These are phyloP conservation scores for Ampelomyces quisqualis DNA, from an alignment of 2,329 filamentous ascomycete genomes.

Conservation along the genomic window DNA sequence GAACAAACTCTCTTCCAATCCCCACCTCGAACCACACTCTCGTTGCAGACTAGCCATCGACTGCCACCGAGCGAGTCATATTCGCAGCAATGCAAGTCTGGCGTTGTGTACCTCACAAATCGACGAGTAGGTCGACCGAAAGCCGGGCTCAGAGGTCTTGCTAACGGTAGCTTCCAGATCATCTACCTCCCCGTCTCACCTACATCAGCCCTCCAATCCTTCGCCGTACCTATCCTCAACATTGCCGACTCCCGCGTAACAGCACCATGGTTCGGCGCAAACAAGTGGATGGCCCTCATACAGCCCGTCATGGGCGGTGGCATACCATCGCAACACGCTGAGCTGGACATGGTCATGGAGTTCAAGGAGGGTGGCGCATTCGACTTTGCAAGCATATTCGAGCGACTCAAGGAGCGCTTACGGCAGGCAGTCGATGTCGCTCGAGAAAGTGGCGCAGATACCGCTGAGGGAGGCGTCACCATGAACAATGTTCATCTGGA, in stretches of 20 bases:
- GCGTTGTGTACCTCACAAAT: constrained; percentile 79
- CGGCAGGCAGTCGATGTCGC: constrained; percentile 77
- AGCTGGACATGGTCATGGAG: constrained; percentile 77
- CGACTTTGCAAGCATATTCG: constrained; percentile 81
- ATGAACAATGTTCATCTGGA: constrained; percentile 73
- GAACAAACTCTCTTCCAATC: constrained; percentile 82
- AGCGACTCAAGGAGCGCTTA: constrained; percentile 79
- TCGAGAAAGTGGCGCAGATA: constrained; percentile 59
- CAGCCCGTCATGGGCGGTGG: constrained; percentile 81
- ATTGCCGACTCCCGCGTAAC: constrained; percentile 82
- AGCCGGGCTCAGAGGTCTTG: neutral
- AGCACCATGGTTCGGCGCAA: constrained; percentile 89
- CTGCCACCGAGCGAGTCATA: constrained; percentile 65
- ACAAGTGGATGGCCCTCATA: constrained; percentile 80
- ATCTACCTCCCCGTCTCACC: constrained; percentile 79
- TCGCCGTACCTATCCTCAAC: constrained; percentile 84
- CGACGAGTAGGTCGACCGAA: constrained; percentile 63
- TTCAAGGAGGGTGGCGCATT: constrained; percentile 96
- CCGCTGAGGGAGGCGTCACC: constrained; percentile 54
- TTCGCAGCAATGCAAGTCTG: constrained; percentile 70
- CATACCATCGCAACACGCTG: constrained; percentile 71
- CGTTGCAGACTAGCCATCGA: constrained; percentile 69
- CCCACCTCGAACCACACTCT: constrained; percentile 74
- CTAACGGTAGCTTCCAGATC: constrained; percentile 56
- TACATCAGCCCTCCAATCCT: constrained; percentile 73